Conservation (phyloP, 352 stramenopile species). For the Pythium sukuiense region DNA sequence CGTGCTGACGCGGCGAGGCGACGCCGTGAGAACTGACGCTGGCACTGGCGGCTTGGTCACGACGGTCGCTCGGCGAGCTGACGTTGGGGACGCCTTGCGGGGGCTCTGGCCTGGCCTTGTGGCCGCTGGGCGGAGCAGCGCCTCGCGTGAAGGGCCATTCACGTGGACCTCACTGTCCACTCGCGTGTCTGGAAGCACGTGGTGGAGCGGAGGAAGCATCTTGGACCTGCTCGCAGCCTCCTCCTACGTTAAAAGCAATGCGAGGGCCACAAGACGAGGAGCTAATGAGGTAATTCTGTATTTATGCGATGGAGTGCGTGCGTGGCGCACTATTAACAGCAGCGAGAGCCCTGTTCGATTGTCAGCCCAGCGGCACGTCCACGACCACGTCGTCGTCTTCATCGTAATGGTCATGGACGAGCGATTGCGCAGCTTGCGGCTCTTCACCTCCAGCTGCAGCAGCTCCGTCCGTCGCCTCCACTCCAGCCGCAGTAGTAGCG, state of each 20-base stretch:
- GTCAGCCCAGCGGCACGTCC: neutral
- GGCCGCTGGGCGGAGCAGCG: constrained; percentile 1
- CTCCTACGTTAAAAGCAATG: neutral
- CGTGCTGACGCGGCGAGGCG: constrained; percentile 6
- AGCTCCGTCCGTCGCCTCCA: too few species aligned
- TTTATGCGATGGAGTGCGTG: neutral
- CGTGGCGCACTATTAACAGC: neutral
- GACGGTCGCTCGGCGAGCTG: constrained; percentile 7
- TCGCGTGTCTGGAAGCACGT: neutral
- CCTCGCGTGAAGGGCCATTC: constrained; percentile 9
- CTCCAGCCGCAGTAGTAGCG: neutral
- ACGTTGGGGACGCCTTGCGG: neutral
- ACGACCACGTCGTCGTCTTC: constrained; percentile 8
- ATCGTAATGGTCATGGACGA: constrained; percentile 12
- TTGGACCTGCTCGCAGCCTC: neutral
- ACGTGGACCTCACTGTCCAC: neutral
- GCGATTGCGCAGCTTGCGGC: neutral
- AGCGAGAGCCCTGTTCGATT: neutral
- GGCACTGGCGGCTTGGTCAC: constrained; percentile 9
- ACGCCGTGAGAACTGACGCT: neutral
- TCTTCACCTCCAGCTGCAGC: constrained; percentile 15
- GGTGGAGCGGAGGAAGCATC: constrained; percentile 1
- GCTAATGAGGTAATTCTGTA: neutral
- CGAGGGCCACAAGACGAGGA: neutral
- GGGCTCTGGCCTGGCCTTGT: neutral